A percentile compares a stretch with the other conserved stretches of the same genome.
Conservation (phyloP, 148 eudicot genomes). For the Rhododendron ferrugineum region DNA sequence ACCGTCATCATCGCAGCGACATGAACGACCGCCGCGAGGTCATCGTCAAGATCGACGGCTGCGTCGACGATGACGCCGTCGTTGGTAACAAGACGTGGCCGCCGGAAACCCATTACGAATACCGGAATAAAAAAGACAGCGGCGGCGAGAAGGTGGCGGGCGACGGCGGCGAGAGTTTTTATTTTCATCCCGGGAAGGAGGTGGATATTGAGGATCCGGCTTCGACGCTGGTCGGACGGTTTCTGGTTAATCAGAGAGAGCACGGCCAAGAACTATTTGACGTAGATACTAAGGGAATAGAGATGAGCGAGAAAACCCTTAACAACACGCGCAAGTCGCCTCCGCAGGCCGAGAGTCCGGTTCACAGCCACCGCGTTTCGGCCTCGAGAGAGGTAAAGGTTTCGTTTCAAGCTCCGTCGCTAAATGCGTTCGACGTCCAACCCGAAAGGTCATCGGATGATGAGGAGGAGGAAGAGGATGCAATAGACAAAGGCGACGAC, state of each 20-base stretch:
- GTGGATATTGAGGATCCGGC: not conserved
- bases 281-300: not conserved
- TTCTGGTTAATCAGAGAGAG: conserved; percentile 1
- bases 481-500: not conserved
- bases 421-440: conserved; percentile 10
- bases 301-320: conserved; percentile 8
- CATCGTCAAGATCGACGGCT: conserved; percentile 19
- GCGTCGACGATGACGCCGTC: not conserved
- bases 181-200: conserved; percentile 15
- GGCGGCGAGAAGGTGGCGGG: not conserved
- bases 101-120: conserved; percentile 3
- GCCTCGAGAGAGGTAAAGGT: conserved; percentile 20
- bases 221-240: conserved; percentile 6
- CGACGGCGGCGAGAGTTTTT: not conserved
- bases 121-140: not conserved
- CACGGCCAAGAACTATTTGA: not conserved
- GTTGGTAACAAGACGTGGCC: not conserved
- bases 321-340: conserved; percentile 1
- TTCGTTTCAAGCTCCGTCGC: conserved; percentile 20
- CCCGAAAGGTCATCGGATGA: conserved; percentile 10
- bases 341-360: not conserved
- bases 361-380: not conserved
- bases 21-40: conserved; percentile 6
- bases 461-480: not conserved
- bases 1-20: not conserved